These are phyloP conservation scores for Schizonepeta tenuifolia DNA, from an alignment of 257 asterid genomes.

Conservation along the genomic window DNA sequence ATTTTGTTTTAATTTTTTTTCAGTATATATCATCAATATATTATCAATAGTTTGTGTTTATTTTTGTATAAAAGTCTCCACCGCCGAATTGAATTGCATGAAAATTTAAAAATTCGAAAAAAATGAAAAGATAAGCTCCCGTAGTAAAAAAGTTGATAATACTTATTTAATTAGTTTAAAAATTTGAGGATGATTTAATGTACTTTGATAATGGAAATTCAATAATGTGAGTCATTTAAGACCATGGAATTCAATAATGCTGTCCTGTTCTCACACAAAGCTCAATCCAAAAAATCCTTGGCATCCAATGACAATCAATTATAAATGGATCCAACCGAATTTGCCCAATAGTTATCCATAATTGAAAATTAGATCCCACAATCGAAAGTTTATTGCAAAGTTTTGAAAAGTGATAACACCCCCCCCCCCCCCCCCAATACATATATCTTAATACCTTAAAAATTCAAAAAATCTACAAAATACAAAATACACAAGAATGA, in stretches of 20 bases:
- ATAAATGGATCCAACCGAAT: conserved; percentile 22
- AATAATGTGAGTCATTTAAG: not conserved
- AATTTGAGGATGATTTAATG: not conserved
- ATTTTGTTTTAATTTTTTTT: too few relatives aligned
- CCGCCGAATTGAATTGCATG: too few relatives aligned
- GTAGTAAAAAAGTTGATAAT: not conserved
- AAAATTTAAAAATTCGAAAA: too few relatives aligned
- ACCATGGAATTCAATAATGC: not conserved
- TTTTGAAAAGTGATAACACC: conserved; percentile 4
- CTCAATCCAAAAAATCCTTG: conserved; percentile 11
- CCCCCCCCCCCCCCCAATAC: too few relatives aligned
- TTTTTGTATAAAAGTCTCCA: too few relatives aligned
- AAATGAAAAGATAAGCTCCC: too few relatives aligned
- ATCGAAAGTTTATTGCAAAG: conserved; percentile 24
- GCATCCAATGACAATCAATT: conserved; percentile 10
- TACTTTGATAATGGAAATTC: too few relatives aligned
- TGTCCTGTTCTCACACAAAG: not conserved
- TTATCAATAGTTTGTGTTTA: too few relatives aligned
- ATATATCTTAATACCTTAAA: too few relatives aligned
- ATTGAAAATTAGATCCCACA: conserved; percentile 17
- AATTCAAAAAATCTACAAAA: too few relatives aligned
- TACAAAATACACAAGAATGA: too few relatives aligned
- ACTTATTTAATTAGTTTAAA: not conserved
- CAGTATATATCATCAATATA: too few relatives aligned
- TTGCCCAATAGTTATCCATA: conserved; percentile 6